Conservation (phyloP, 2,329 filamentous ascomycete genomes). For the Microdochium nivale region DNA sequence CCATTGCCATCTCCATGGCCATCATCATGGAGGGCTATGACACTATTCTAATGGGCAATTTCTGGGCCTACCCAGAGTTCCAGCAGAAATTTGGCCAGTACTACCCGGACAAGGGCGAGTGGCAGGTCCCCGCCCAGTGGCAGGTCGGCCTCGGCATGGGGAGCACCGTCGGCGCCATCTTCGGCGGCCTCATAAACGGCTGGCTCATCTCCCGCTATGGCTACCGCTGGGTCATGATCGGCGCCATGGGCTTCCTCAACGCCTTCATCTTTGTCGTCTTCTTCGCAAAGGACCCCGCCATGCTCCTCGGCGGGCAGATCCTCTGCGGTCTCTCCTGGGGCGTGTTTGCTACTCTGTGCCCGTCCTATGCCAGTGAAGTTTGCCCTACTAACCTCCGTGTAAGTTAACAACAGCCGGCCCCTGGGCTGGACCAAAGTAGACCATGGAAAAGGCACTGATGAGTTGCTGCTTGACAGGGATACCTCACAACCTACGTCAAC, state of each 20-base stretch:
- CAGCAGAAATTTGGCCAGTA: slow-evolving; percentile 18
- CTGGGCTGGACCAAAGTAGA: not conserved
- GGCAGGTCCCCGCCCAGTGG: slow-evolving; percentile 18
- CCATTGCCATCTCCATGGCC: slow-evolving; percentile 19
- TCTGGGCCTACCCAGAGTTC: slow-evolving; percentile 21
- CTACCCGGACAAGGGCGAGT: slow-evolving; percentile 10
- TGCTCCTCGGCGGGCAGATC: slow-evolving; percentile 17
- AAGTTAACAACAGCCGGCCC: not conserved
- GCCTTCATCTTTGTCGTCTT: slow-evolving; percentile 19
- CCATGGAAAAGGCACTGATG: not conserved
- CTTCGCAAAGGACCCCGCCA: slow-evolving; percentile 11
- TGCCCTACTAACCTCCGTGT: slow-evolving; percentile 21
- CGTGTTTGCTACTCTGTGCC: slow-evolving; percentile 20
- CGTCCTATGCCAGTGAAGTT: slow-evolving; percentile 25
- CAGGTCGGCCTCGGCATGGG: slow-evolving; percentile 19
- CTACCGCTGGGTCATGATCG: slow-evolving; percentile 20
- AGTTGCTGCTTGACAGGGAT: slow-evolving; percentile 4
- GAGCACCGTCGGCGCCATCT: slow-evolving; percentile 18
- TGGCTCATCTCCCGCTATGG: slow-evolving; percentile 18
- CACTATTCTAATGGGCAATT: slow-evolving; percentile 19
- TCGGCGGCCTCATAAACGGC: slow-evolving; percentile 19
- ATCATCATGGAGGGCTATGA: slow-evolving; percentile 25
- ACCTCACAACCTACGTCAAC: slow-evolving; percentile 35
- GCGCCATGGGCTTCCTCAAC: slow-evolving; percentile 16
- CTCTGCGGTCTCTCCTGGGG: slow-evolving; percentile 22